phyloP scores from a whole-genome alignment of 768 basidiomycete species.

The Mycena olivaceomarginata region DNA sequence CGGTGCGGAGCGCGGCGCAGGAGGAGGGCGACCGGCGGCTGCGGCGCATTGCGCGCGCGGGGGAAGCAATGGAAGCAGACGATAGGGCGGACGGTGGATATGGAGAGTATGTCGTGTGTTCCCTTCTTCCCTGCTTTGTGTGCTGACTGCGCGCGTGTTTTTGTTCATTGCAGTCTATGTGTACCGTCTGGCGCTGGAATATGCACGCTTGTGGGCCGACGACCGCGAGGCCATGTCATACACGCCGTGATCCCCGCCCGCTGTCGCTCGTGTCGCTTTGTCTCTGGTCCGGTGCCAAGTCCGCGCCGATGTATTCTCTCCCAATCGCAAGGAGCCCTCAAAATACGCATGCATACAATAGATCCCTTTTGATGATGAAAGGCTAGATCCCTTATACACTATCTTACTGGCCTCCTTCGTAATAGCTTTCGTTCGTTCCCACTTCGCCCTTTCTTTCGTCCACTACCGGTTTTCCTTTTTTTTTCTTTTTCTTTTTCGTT shows the following conservation, averaged over 20 bases:
- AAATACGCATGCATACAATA: background rate
- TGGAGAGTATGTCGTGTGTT: slow-evolving; percentile 83
- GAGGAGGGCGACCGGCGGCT: slow-evolving; percentile 83
- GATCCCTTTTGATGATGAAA: background rate
- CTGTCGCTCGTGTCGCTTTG: background rate
- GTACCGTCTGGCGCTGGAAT: slow-evolving; percentile 92
- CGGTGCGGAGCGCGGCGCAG: slow-evolving; percentile 42
- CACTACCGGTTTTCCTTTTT: background rate
- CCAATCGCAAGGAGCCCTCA: background rate
- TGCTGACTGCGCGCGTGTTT: slow-evolving; percentile 3
- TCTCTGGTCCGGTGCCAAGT: background rate
- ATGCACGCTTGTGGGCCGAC: slow-evolving; percentile 89
- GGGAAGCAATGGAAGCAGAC: slow-evolving; percentile 96
- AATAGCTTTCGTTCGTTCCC: background rate
- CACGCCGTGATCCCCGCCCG: background rate
- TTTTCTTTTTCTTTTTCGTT: background rate
- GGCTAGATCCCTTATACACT: background rate
- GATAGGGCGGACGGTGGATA: slow-evolving; percentile 88
- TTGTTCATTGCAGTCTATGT: slow-evolving; percentile 78
- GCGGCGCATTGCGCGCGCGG: slow-evolving; percentile 90
- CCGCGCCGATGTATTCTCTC: background rate
- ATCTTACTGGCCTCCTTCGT: background rate
- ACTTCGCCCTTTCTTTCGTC: background rate
- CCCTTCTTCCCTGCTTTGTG: slow-evolving; percentile 4
- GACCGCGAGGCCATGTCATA: slow-evolving; percentile 83